Evolutionary conservation across 148 eudicot species (phyloP), one percentile per base, ranked within the genome.

Genomic region (Linanthus parryae): DNA sequence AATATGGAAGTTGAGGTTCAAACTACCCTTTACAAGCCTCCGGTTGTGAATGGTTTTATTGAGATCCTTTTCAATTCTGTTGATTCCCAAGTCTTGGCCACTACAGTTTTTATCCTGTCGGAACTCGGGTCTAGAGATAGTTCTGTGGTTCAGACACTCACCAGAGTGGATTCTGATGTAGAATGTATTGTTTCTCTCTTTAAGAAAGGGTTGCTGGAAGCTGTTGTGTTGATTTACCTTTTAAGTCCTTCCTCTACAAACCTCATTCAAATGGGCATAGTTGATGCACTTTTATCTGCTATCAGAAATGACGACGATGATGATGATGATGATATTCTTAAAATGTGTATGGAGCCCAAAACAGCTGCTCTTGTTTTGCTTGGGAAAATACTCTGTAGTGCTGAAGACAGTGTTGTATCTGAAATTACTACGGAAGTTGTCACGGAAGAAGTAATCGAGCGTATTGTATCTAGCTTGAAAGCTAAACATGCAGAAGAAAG

Each of bases 21-120:
- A 27, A 44, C 25, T n/a, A 51, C 72, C 74, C 71, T 76, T 5
- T 62, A 64, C n/a, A 76, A 68, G 58, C 71, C 81, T 37, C 62
- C 81, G 10, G 71, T 76, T 15, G 45, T 76, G 27, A 76, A 61
- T 36, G 81, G 71, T 2, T 68, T 76, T 58, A 68, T 76, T 25
- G 81, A 76, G 65, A 72, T 71, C 25, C 59, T 76, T 11, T 64
- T 72, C 70, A 68, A 72, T 54, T 76, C 81, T 15, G 71, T 68
- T 50, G 71, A 76, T 44, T 48, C 51, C 2, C 48, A 35, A 16
- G 77, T 76, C n/a, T 51, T 76, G 59, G 61, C 49, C 15, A 66
- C 73, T 15, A 71, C 77, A 0, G 51, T 76, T 47, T 41, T 56
- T 48, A 73, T 76, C 7, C 70, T 76, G 38, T 64, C 73, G 8